Evolutionary conservation across 805 yeast species (phyloP), one percentile per base, ranked within the genome.

Genomic region (Maudiozyma bulderi): DNA sequence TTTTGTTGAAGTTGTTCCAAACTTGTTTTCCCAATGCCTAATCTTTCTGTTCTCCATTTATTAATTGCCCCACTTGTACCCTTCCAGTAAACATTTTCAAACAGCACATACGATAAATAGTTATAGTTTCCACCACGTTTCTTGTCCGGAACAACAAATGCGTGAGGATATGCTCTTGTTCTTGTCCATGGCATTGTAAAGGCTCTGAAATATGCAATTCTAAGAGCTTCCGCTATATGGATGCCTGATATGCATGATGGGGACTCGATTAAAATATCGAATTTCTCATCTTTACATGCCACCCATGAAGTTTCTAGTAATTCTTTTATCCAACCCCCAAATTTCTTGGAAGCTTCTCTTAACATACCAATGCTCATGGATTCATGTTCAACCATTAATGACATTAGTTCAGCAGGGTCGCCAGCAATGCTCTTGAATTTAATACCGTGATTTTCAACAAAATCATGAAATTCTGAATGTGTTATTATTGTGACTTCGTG

Each of bases 131-230:
- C 96, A 9, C 96, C 96, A 63, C 84, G 77, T 61, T 84, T 87
- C 66, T 86, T 95, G 52, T 89, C 96, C 0, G 98, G 96, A 7
- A 87, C 95, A 62, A 90, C 80, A 54, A 91, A 89, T 0, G 98
- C 97, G 71, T 91, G 97, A 1, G 97, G 97, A 62, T 91, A 91
- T 0, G 96, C 95, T 56, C 95, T 74, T 0, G 98, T 90, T 52
- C 95, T 70, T 0, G 97, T 87, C 98, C 98, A 91, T 0, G 98
- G 98, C 98, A 91, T 91, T 0, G 98, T 91, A 62, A 91, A 91
- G 0, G 97, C 97, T 58, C 97, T 74, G 71, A 86, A 85, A 62
- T 91, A 91, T 0, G 98, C 95, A 49, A 91, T 84, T 20, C 81
- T 78, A 50, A 91, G 67, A 0, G 95, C 95, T 64, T 91, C 98